phyloP scores from a whole-genome alignment of 106 monocot genomes.

The Dendrobium officinale region DNA sequence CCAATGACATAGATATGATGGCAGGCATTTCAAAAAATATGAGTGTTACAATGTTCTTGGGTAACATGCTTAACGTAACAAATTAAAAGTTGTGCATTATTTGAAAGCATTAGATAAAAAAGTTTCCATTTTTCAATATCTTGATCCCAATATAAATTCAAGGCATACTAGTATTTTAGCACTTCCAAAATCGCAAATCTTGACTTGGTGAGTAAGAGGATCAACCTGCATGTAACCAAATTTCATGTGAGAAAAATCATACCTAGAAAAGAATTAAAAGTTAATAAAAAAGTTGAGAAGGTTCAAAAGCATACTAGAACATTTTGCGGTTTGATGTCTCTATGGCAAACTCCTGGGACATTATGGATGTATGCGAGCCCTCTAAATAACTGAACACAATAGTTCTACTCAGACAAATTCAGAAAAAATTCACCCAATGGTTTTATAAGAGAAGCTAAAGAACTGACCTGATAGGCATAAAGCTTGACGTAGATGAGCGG shows the following conservation, averaged over 20 bases:
- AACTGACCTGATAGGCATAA: constrained; percentile 48
- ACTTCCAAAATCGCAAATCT: constrained; percentile 65
- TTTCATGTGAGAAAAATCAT: neutral
- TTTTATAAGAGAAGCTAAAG: neutral
- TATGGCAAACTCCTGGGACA: constrained; percentile 53
- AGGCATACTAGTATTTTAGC: constrained; percentile 52
- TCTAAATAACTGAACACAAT: constrained; percentile 40
- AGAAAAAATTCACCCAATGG: neutral
- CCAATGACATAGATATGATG: neutral
- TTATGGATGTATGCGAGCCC: constrained; percentile 57
- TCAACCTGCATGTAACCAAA: constrained; percentile 33
- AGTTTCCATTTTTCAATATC: neutral
- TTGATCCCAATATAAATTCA: neutral
- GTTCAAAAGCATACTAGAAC: constrained; percentile 28
- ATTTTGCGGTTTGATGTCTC: constrained; percentile 69
- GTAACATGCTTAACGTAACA: neutral
- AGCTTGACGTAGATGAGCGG: constrained; percentile 67
- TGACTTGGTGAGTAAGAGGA: constrained; percentile 67
- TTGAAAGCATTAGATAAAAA: too few relatives aligned
- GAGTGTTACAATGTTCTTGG: neutral
- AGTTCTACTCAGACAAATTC: neutral
- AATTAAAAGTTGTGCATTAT: neutral
- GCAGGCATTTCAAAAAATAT: too few relatives aligned
- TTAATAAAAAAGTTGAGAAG: neutral
- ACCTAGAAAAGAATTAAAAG: neutral